These are phyloP conservation scores for Epichloe gansuensis DNA, from an alignment of 2,329 filamentous ascomycete species.

Conservation along the genomic window DNA sequence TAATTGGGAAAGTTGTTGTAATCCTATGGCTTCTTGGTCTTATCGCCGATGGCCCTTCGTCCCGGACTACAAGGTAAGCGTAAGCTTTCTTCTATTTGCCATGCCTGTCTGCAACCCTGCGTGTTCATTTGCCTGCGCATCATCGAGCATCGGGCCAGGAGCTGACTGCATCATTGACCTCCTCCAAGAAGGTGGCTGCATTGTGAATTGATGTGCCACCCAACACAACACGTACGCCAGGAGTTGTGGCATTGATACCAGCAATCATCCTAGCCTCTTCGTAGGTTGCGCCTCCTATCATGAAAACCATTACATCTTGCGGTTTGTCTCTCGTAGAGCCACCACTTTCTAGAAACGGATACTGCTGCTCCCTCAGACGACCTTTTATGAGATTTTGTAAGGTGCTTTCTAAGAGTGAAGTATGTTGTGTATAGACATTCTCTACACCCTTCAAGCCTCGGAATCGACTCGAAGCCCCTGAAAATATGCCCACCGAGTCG, in stretches of 20 bases:
- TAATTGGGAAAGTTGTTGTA: no score
- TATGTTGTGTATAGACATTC: conserved; percentile 98
- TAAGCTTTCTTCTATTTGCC: no score
- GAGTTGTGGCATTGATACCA: conserved; percentile 83
- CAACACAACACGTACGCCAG: conserved; percentile 78
- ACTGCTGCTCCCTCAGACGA: conserved; percentile 70
- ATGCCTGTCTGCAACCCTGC: no score
- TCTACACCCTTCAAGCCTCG: conserved; percentile 95
- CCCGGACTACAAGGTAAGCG: no score
- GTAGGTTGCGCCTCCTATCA: conserved; percentile 86
- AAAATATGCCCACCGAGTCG: conserved; percentile 82
- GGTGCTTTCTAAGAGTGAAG: conserved; percentile 73
- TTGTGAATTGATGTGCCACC: conserved; percentile 86
- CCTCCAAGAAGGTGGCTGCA: conserved; percentile 74
- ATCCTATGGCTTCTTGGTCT: no score
- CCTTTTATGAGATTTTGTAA: conserved; percentile 92
- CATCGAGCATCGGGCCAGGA: conserved; percentile 60
- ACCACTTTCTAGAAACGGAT: conserved; percentile 85
- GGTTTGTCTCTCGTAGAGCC: conserved; percentile 86
- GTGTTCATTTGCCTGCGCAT: conserved; percentile 4
- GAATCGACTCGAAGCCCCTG: conserved; percentile 73
- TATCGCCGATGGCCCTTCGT: no score
- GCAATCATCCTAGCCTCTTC: conserved; percentile 95
- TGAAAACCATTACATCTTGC: conserved; percentile 91
- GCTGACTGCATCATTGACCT: conserved; percentile 78